phyloP scores from a whole-genome alignment of 208 protist genomes.

The Crithidia fasciculata region DNA sequence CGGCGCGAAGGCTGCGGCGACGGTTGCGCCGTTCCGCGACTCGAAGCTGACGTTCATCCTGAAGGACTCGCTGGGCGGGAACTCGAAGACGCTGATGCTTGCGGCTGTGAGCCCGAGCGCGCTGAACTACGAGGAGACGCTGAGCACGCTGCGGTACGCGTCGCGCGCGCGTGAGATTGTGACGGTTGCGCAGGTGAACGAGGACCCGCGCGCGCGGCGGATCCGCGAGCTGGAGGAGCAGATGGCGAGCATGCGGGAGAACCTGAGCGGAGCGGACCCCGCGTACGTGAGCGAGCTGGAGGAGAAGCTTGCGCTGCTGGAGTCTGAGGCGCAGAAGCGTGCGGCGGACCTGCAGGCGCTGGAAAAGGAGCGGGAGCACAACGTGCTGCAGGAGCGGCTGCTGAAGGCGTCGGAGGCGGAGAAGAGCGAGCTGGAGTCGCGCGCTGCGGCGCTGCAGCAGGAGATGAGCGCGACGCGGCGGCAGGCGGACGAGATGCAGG shows the following conservation, averaged over 20 bases:
- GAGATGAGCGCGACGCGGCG: slow-evolving; percentile 32
- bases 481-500: slow-evolving; percentile 35
- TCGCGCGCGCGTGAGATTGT: slow-evolving; percentile 64
- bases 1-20: slow-evolving; percentile 1
- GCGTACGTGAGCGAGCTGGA: slow-evolving; percentile 48
- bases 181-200: slow-evolving; percentile 63
- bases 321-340: slow-evolving; percentile 64
- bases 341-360: slow-evolving; percentile 62
- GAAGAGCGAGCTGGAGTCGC: slow-evolving; percentile 28
- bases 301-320: slow-evolving; percentile 61
- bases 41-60: slow-evolving; percentile 74
- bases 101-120: slow-evolving; percentile 85
- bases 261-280: slow-evolving; percentile 36
- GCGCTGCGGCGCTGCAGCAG: slow-evolving; percentile 23
- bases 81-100: slow-evolving; percentile 93
- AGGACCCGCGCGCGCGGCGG: slow-evolving; percentile 60
- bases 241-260: slow-evolving; percentile 44
- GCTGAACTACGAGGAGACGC: slow-evolving; percentile 85
- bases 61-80: no score
- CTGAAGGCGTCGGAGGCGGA: slow-evolving; percentile 52
- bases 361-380: slow-evolving; percentile 56
- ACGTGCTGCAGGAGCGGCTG: slow-evolving; percentile 46
- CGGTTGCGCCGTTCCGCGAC: slow-evolving; percentile 71
- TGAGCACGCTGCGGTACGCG: slow-evolving; percentile 87
- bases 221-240: slow-evolving; percentile 70